These are phyloP conservation scores for Herpetospermum pedunculosum DNA, from an alignment of 306 rosid species.

Conservation along the genomic window DNA sequence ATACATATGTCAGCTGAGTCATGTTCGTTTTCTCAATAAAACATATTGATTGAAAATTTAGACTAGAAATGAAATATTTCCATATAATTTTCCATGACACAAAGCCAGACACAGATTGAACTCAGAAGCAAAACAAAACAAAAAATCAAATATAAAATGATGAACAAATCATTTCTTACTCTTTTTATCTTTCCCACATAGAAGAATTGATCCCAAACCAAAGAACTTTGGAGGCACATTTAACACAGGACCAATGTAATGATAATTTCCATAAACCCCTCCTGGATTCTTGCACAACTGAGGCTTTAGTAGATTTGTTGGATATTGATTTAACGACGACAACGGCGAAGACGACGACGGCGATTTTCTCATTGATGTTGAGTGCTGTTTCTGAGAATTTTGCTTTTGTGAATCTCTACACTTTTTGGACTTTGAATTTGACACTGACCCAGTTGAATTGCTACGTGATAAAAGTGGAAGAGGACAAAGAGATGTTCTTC, in stretches of 20 bases:
- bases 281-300: slow-evolving; percentile 45
- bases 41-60: no score
- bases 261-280: slow-evolving; percentile 42
- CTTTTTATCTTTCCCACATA: slow-evolving; percentile 49
- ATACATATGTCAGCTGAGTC: no score
- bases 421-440: slow-evolving; percentile 33
- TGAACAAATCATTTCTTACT: slow-evolving; percentile 38
- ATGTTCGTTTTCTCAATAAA: no score
- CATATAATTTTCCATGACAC: no score
- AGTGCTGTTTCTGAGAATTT: slow-evolving; percentile 23
- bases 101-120: neutral
- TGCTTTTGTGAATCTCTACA: slow-evolving; percentile 24
- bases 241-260: slow-evolving; percentile 51
- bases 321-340: slow-evolving; percentile 16
- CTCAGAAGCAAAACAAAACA: neutral
- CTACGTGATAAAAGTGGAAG: slow-evolving; percentile 57
- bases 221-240: slow-evolving; percentile 77
- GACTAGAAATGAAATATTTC: no score
- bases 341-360: slow-evolving; percentile 21
- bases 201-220: slow-evolving; percentile 53
- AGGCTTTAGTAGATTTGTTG: slow-evolving; percentile 34
- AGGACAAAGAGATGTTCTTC: slow-evolving; percentile 32
- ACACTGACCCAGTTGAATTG: slow-evolving; percentile 61
- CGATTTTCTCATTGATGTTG: slow-evolving; percentile 13
- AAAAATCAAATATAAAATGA: neutral